Conservation (phyloP, 2,329 filamentous ascomycete genomes). For the Fusarium sarcochroum region DNA sequence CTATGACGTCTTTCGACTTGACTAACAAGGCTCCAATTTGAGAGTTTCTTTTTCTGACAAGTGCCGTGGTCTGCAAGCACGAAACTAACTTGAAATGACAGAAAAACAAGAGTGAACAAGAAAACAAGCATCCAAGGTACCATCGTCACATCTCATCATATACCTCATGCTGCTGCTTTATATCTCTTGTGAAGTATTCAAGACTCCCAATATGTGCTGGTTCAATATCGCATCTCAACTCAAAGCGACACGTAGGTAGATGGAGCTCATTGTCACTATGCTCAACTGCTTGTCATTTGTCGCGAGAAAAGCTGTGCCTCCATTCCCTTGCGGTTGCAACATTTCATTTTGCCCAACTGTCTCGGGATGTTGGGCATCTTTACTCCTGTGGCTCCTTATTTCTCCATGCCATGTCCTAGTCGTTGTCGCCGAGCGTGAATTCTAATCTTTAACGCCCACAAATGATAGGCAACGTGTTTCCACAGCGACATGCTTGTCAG, state of each 20-base stretch:
- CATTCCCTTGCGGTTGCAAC: constrained; percentile 37
- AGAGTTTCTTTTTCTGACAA: constrained; percentile 26
- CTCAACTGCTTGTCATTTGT: constrained; percentile 30
- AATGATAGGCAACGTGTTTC: constrained; percentile 48
- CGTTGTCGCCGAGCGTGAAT: constrained; percentile 24
- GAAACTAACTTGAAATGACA: constrained; percentile 37
- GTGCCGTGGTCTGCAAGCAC: constrained; percentile 26
- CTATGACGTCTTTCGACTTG: constrained; percentile 34
- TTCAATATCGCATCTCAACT: constrained; percentile 38
- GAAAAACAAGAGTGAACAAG: constrained; percentile 23
- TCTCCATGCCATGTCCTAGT: constrained; percentile 37
- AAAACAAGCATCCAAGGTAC: constrained; percentile 36
- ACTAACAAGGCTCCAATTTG: constrained; percentile 2
- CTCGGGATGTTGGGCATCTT: constrained; percentile 44
- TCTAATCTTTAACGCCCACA: constrained; percentile 39
- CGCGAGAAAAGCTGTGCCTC: constrained; percentile 33
- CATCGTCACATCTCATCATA: constrained; percentile 32
- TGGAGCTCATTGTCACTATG: constrained; percentile 40
- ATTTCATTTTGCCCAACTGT: constrained; percentile 40
- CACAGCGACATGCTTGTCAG: constrained; percentile 38
- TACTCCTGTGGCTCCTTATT: constrained; percentile 38
- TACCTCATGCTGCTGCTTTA: constrained; percentile 44
- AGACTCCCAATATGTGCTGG: constrained; percentile 39
- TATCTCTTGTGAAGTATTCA: constrained; percentile 46
- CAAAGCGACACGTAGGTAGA: constrained; percentile 47